phyloP scores from a whole-genome alignment of 2,329 filamentous ascomycete genomes.

The Exophiala sideris region DNA sequence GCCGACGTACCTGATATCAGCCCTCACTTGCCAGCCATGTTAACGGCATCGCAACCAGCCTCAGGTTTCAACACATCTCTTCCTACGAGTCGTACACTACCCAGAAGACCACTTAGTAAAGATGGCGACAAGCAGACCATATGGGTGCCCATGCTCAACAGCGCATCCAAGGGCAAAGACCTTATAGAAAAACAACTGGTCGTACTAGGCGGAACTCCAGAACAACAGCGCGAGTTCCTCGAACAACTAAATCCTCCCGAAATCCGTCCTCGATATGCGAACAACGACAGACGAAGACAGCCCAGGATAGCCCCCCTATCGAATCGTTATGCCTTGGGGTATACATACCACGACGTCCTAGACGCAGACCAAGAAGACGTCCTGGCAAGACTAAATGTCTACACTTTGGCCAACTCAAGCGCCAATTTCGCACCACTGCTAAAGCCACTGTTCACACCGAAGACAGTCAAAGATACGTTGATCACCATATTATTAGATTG shows the following conservation, averaged over 20 bases:
- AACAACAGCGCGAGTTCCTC: slow-evolving; percentile 80
- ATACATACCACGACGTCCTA: slow-evolving; percentile 91
- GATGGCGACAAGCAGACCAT: slow-evolving; percentile 75
- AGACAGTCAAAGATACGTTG: slow-evolving; percentile 79
- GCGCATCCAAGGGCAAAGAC: slow-evolving; percentile 82
- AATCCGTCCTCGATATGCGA: slow-evolving; percentile 42
- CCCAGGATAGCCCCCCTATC: slow-evolving; percentile 71
- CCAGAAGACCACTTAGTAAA: slow-evolving; percentile 47
- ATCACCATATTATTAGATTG: slow-evolving; percentile 93
- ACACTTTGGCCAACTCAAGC: slow-evolving; percentile 82
- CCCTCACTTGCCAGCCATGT: slow-evolving; percentile 7
- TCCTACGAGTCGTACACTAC: slow-evolving; percentile 31
- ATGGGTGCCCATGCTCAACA: slow-evolving; percentile 91
- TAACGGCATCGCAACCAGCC: slow-evolving; percentile 16
- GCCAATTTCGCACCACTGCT: slow-evolving; percentile 78
- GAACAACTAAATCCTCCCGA: slow-evolving; percentile 52
- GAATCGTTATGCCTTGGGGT: slow-evolving; percentile 87
- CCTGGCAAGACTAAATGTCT: slow-evolving; percentile 81
- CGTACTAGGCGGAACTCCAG: slow-evolving; percentile 79
- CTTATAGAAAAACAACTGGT: slow-evolving; percentile 89
- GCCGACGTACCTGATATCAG: no score
- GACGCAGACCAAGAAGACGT: slow-evolving; percentile 96
- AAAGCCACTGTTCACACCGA: slow-evolving; percentile 76
- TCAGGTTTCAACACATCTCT: slow-evolving; percentile 8
- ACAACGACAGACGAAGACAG: slow-evolving; percentile 49